Base-by-base conservation (phyloP, 495 filamentous ascomycete species). In the Talaromyces borbonicus region DNA sequence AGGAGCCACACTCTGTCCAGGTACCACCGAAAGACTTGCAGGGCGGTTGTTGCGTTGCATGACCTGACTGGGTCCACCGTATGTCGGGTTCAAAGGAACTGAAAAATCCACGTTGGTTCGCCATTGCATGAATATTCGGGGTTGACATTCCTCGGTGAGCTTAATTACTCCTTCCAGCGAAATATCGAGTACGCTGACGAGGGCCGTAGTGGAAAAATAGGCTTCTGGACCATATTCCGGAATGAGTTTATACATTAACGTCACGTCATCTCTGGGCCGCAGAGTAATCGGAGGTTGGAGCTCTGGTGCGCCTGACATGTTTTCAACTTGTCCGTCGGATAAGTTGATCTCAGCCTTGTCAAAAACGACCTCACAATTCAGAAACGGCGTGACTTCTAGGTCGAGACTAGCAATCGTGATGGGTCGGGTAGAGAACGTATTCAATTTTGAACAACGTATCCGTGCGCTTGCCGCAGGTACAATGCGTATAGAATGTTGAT, bases 381-480 rank as follows among this genome's bases (percentile, higher is more conserved):
- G 76, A 50, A 87, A 89, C 16, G 87, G 81, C 0, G 87, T 90
- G 44, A 93, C 82, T 61, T 96, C 90, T 41, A 95, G 68, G 60
- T 95, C 89, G 14, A 96, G 71, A 40, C 84, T 83, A 16, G 90
- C 89, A 36, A 93, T 75, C 0, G 90, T 72, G 18, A 78, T 73
- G n/a, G 79, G 71, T 47, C 74, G 79, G 11, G 75, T 70, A 16
- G 79, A 73, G 5, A 74, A 73, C 6, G 77, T 75, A 49, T 80
- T 84, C 20, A 83, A 68, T 47, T 81, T 77, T 5, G 87, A 80
- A 58, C 93, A 94, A 24, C 87, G 74, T 39, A 95, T 79, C 22
- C 87, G 78, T 19, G 86, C 84, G 59, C 87, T 87, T n/a, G 90
- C 79, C 3, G 84, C 80, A 11, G 90, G 87, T 36, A 80, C 83